These are phyloP conservation scores for Termitomyces sp. DNA, from an alignment of 1,284 basidiomycete genomes.

Conservation along the genomic window DNA sequence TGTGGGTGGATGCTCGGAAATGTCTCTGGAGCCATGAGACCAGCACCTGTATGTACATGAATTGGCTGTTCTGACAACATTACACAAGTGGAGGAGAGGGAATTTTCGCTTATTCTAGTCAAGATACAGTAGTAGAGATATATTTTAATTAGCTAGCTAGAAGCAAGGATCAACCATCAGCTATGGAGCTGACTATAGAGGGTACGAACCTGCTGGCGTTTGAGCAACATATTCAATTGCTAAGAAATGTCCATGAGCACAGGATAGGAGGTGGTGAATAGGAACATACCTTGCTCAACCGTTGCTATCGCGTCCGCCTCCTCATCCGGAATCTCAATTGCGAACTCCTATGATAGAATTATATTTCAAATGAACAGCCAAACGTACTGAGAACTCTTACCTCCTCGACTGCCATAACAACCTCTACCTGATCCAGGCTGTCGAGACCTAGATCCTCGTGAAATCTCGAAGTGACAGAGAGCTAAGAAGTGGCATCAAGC, in stretches of 20 bases:
- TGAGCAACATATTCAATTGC: slow-evolving; percentile 98
- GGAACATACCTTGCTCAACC: slow-evolving; percentile 77
- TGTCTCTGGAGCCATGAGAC: not conserved
- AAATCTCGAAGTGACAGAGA: slow-evolving; percentile 75
- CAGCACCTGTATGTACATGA: not conserved
- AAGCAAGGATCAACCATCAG: not conserved
- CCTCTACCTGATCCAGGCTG: slow-evolving; percentile 96
- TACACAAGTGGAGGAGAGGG: not conserved
- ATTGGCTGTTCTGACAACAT: not conserved
- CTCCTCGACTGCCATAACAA: slow-evolving; percentile 99
- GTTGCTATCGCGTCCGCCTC: slow-evolving; percentile 98
- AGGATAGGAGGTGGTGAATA: not conserved
- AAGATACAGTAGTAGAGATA: not conserved
- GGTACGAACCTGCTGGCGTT: slow-evolving; percentile 76
- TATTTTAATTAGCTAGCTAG: slow-evolving; percentile 11
- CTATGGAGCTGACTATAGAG: not conserved
- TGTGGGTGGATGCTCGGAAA: not conserved
- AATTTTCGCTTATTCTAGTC: not conserved
- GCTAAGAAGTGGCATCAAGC: slow-evolving; percentile 39
- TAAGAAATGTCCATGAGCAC: slow-evolving; percentile 27
- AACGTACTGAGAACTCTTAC: slow-evolving; percentile 36
- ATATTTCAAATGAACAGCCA: slow-evolving; percentile 2
- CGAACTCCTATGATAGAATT: slow-evolving; percentile 59
- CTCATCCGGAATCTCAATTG: slow-evolving; percentile 93
- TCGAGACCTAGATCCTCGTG: slow-evolving; percentile 89